Base-by-base conservation (phyloP, 768 basidiomycete species). In the Nevesoporus exiguus region DNA sequence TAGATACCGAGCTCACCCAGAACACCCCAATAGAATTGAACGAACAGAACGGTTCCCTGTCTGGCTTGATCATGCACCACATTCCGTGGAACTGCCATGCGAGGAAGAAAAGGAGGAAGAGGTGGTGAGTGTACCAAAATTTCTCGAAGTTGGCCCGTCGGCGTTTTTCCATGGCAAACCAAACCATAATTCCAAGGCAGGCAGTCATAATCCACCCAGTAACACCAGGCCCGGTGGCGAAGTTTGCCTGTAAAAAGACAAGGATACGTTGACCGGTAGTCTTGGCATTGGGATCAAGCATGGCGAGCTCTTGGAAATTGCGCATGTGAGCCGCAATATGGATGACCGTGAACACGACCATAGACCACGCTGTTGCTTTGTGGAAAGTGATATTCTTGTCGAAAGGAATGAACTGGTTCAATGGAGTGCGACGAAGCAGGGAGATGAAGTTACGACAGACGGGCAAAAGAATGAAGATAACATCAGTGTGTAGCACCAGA, bases 1-100 rank as follows among this genome's bases (percentile, higher is more conserved):
- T 24, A 42, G 34, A 47, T 17, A 10, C 21, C 10, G 25, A 15
- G 74, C 85, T 50, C 59, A 92, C 91, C 95, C 96, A 98, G 77
- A 98, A 98, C 56, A 96, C 92, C 61, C 93, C 95, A 58, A 95
- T 86, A 34, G 74, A 81, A 66, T 88, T 88, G 71, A 70, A 88
- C 5, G 89, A 90, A 73, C 95, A 98, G 72, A 78, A 94, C 0
- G 93, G 93, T 0, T 89, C 80, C 51, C 89, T 78, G 71, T 97
- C 93, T 24, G 94, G 93, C 72, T 90, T 75, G 74, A 95, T 92
- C 90, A 94, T 93, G 74, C 93, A 94, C 82, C 92, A 95, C 89
- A 95, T 88, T 50, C 93, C 93, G 66, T 95, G 94, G 29, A 96
- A 76, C 69, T 98, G 95, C 95, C 95, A 97, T 66, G 78, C 76